These are phyloP conservation scores for Acephala macrosclerotiorum DNA, from an alignment of 2,329 filamentous ascomycete species.

Conservation along the genomic window DNA sequence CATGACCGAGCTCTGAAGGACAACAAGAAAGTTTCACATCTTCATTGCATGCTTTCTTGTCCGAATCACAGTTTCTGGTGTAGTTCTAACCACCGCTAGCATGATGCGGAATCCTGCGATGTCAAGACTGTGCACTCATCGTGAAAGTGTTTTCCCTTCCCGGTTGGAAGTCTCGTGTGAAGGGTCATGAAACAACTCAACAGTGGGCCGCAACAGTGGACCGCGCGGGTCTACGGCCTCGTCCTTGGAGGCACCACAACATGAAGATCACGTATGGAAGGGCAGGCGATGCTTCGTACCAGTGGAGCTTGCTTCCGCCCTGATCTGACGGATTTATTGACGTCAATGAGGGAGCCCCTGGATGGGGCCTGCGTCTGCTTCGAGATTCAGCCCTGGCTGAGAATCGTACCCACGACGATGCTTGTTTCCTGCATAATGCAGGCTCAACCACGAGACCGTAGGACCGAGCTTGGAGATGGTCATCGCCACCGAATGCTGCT, in stretches of 20 bases:
- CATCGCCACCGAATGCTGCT: background rate
- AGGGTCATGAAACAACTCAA: no score
- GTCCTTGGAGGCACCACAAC: background rate
- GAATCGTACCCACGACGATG: conserved; percentile 1
- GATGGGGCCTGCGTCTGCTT: background rate
- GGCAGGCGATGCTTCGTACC: background rate
- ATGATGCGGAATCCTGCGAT: no score
- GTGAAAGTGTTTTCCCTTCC: no score
- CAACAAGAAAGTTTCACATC: conserved; percentile 5
- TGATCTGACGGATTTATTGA: conserved; percentile 4
- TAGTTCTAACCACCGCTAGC: conserved; percentile 7
- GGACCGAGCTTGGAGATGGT: background rate
- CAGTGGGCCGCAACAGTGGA: no score
- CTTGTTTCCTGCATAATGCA: conserved; percentile 1
- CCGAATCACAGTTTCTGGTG: conserved; percentile 1
- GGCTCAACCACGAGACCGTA: background rate
- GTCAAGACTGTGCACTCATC: no score
- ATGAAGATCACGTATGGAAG: background rate
- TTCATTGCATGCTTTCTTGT: conserved; percentile 10
- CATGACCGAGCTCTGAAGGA: background rate
- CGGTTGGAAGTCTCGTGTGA: no score
- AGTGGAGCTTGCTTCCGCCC: background rate
- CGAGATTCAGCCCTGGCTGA: background rate
- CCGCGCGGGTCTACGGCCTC: background rate
- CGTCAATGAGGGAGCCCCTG: background rate